Percentiles rank a stretch among this genome's conserved stretches.
Conservation (phyloP, 2,329 filamentous ascomycete species). For the Domatiomyces globalis region DNA sequence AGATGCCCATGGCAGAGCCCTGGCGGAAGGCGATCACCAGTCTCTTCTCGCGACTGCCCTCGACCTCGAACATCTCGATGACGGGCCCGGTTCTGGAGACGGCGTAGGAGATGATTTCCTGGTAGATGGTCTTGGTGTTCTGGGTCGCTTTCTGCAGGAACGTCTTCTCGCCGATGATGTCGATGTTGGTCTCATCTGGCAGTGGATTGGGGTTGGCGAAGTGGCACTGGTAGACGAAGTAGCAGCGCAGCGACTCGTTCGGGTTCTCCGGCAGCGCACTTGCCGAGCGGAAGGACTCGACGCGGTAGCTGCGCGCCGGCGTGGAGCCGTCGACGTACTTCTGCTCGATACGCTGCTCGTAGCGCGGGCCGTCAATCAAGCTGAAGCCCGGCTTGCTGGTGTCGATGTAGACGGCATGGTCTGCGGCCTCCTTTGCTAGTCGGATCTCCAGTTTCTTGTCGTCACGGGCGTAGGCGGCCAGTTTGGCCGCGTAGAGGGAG, state of each 20-base stretch:
- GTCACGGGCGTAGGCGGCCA: conserved; percentile 81
- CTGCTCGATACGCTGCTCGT: conserved; percentile 82
- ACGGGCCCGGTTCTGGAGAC: conserved; percentile 80
- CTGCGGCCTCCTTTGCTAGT: conserved; percentile 82
- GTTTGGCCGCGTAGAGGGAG: conserved; percentile 90
- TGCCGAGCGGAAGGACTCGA: conserved; percentile 92
- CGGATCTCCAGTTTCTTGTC: conserved; percentile 91
- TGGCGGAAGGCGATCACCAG: conserved; percentile 90
- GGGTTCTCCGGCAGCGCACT: conserved; percentile 60
- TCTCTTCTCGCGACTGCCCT: conserved; percentile 79
- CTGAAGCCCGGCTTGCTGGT: conserved; percentile 81
- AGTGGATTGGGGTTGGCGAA: conserved; percentile 64
- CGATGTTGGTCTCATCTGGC: conserved; percentile 70
- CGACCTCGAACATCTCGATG: conserved; percentile 95
- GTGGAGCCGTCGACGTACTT: conserved; percentile 82
- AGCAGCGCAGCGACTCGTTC: conserved; percentile 80
- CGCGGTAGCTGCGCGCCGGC: conserved; percentile 63
- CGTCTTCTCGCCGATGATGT: conserved; percentile 80
- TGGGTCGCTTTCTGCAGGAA: conserved; percentile 91
- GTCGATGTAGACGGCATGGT: conserved; percentile 97
- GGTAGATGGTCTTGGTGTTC: conserved; percentile 93
- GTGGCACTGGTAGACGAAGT: conserved; percentile 95
- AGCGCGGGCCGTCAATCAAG: conserved; percentile 64
- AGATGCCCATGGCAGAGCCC: conserved; percentile 79
- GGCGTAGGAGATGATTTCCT: conserved; percentile 77